Base-by-base conservation (phyloP, 2,329 filamentous ascomycete genomes). In the Exophiala sp. region DNA sequence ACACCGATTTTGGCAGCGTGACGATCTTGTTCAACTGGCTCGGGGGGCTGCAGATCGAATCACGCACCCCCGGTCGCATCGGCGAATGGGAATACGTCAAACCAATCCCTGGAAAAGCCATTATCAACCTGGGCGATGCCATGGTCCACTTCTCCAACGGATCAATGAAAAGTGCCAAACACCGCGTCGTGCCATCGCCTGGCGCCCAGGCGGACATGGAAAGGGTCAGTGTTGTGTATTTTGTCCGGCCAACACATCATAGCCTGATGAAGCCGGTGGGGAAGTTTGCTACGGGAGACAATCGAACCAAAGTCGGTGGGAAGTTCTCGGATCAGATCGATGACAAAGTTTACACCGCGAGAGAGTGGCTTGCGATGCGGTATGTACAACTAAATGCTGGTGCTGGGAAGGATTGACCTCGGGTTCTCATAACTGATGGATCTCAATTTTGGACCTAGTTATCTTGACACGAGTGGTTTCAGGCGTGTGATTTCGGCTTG, bases 151-250 rank as follows among this genome's bases (percentile, higher is more conserved):
- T 75, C 51, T 74, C 71, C 3, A 71, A 71, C 38, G 74, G 73
- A 0, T 47, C 72, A 11, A 55, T 75, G 36, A 63, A 71, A 3
- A 69, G 66, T 0, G 73, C 72, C 57, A 69, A 75, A 6, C 79
- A 82, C 64, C 71, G 79, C 2, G 78, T 82, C 18, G 74, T 75
- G 8, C 68, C 69, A 24, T 73, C 79, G 35, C 76, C 78, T 0
- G 77, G 77, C 0, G 62, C 65, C 9, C 79, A 82, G 63, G 70
- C 64, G 3, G 64, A 68, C n/a, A 55, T 50, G 12, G 72, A 70
- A 16, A 68, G 80, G 50, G 78, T 75, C 62, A 80, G 78, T 65
- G 59, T 82, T 16, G 79, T 81, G 8, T 82, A 82, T 61, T 82
- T 82, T 65, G 68, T 72, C 24, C 64, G 80, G 57, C 78, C 78